Conservation (phyloP, 768 basidiomycete species). For the Holtermanniella nyarrowii region DNA sequence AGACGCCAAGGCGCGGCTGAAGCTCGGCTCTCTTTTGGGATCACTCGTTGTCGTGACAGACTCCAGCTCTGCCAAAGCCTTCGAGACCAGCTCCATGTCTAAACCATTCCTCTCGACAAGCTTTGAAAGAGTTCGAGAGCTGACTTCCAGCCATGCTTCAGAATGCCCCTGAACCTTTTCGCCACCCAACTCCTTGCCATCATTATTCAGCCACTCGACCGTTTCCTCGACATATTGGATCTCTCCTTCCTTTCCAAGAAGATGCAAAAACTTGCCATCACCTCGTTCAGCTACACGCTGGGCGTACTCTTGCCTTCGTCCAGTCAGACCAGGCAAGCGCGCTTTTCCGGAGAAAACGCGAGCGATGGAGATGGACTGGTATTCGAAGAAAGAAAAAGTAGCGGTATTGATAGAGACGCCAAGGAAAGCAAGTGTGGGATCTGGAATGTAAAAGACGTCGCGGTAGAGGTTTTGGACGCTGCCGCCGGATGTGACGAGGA, state of each 20-base stretch:
- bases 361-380: conserved; percentile 23
- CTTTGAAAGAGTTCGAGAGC: not conserved
- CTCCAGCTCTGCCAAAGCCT: not conserved
- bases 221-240: conserved; percentile 15
- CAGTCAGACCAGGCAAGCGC: conserved; percentile 6
- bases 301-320: conserved; percentile 4
- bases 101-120: not conserved
- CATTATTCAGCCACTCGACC: conserved; percentile 27
- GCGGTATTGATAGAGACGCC: conserved; percentile 23
- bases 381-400: conserved; percentile 26
- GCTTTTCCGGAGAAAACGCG: conserved; percentile 17
- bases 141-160: conserved; percentile 6
- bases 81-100: not conserved
- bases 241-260: conserved; percentile 18
- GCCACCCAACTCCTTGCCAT: conserved; percentile 17
- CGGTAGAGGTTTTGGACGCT: conserved; percentile 44
- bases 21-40: not conserved
- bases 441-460: conserved; percentile 46
- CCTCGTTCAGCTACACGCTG: conserved; percentile 6
- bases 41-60: not conserved
- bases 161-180: conserved; percentile 8
- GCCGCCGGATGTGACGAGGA: conserved; percentile 44
- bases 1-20: not conserved
- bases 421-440: conserved; percentile 45
- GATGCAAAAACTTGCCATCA: conserved; percentile 16